Evolutionary conservation across 1,139 yeast species (phyloP), one percentile per base, ranked within the genome.

Genomic region (Suhomyces bribrorum): DNA sequence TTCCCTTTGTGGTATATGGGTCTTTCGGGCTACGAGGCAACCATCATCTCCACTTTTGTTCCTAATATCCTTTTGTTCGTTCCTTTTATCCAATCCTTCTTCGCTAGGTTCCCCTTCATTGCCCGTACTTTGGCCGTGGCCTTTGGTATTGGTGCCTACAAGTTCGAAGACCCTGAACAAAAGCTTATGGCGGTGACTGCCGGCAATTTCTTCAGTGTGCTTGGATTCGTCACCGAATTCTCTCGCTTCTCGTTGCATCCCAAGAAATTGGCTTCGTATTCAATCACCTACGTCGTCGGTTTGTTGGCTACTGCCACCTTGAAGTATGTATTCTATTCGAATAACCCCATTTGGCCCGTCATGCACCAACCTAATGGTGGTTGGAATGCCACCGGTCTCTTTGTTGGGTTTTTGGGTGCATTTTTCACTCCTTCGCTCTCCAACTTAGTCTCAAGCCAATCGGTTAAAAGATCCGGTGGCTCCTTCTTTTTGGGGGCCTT

Each of bases 1-100:
- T 92, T 92, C 72, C 98, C 98, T 13, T 72, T 92, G 45, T 92
- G 98, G 98, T 79, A 85, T 57, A 89, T 92, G 97, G 97, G 97
- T 7, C 83, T 92, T 41, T 85, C 96, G 2, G 98, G 98, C 4
- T 89, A 86, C 58, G 98, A 92, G 61, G 85, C 86, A 0, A 76
- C 81, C 2, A 70, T 88, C 34, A 45, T 61, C 9, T 57, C 81
- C 4, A 66, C 81, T 17, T 69, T 84, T 30, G 45, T 79, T 23
- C 75, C 83, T 1, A 85, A 90, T 5, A 44, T 83, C 12, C 32
- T 88, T 2, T 65, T 88, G 29, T 57, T 63, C 4, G 50, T 85
- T 12, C 79, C 87, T 3, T 69, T 72, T n/a, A 32, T 86, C 11
- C 68, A 77, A 38, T 52, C 49, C 3, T 40, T 75, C 6, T 68